Base-by-base conservation (phyloP, 805 yeast genomes). In the Starmera dryadoides region DNA sequence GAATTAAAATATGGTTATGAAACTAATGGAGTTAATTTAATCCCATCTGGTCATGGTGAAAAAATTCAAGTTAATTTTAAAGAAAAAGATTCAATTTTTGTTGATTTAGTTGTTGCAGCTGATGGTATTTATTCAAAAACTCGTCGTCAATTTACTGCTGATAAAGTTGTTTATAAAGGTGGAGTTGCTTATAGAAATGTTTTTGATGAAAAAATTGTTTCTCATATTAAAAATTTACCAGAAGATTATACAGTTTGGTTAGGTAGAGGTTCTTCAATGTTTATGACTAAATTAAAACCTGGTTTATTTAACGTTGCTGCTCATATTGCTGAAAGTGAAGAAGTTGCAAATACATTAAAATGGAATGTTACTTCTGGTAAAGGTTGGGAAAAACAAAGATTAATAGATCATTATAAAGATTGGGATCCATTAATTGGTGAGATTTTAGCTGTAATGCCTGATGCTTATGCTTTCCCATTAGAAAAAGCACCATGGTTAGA, bases 111-210 rank as follows among this genome's bases (percentile, higher is more conserved):
- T 6, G 40, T 42, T 18, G 45, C 45, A 8, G 47, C 47, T 21
- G 47, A 42, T 36, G 47, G 47, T 25, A 44, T 44, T 14, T 44
- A 44, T 21, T 44, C 47, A n/a, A 44, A 38, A 17, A 42, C 42
- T 23, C 41, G 47, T 26, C 41, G 33, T 19, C 47, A 44, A 20
- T 42, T 44, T 17, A 44, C 45, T 9, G 37, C 32, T 4, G 47
- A 44, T 35, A 23, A 39, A n/a, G 36, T 39, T 17, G 34, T 22
- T 6, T 44, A 44, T 22, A 44, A 44, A 36, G 47, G 47, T 14
- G 36, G 28, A 10, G 47, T 44, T 33, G 47, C 47, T 1, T 44
- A 44, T 23, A 33, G 45, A 18, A 44, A 44, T 23, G 45, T 44
- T 4, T 44, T 44, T 35, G 43, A 42, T 37, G 39, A 37, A n/a